Base-by-base conservation (phyloP, 169 alveolate species). In the Plasmodium ovale region DNA sequence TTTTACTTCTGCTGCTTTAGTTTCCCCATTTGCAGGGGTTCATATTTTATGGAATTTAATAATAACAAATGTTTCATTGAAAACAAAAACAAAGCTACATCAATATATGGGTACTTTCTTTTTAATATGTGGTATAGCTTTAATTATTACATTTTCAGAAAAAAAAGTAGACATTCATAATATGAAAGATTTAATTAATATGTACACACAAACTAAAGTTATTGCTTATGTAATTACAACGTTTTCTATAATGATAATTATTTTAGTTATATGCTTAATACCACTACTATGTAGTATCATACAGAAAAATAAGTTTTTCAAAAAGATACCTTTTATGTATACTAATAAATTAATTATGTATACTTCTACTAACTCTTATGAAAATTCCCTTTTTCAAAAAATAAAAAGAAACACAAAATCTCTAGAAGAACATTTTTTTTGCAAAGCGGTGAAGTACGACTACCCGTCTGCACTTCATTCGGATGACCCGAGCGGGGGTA, bases 1-100 rank as follows among this genome's bases (percentile, higher is more conserved):
- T 35, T 74, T 74, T 68, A 44, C 88, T 31, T 74, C 88, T 16
- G 88, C 88, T 60, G 88, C 77, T n/a, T 39, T 74, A 23, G 88
- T 74, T 27, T 53, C 88, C 10, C 88, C 88, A 1, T 74, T 74
- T 60, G 77, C 77, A 21, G 88, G 88, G n/a, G 88, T 74, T 14
- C 88, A 74, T 53, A 74, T 74, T 14, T 62, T 74, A 65, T 74
- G 88, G 88, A 74, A 74, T 64, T 42, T 74, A 59, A 60, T 74
- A 16, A 74, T 74, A 23, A 53, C 88, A 53, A 74, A 74, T 53
- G 35, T 74, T 54, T 60, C 77, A 3, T 74, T 74, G 37, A 74
- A 74, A 74, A 74, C 62, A n/a, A 60, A 33, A 74, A 74, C 65
- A 2, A 74, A 60, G 39, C 44, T 74, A 21, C 88, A 74, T n/a